Base-by-base conservation (phyloP, 2,329 filamentous ascomycete genomes). In the Simplicillium sp. region DNA sequence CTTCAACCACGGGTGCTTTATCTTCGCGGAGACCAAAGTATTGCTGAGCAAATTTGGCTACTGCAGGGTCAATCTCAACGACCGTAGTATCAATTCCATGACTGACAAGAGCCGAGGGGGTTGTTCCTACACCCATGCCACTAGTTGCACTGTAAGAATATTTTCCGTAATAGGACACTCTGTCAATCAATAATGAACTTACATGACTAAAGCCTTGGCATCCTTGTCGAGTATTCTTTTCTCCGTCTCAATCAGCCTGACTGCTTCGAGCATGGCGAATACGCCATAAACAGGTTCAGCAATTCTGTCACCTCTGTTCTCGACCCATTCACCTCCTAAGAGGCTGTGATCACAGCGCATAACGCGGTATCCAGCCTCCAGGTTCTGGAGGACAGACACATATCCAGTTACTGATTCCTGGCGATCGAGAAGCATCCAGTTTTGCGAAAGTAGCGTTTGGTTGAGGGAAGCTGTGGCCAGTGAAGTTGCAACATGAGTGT, bases 301-400 rank as follows among this genome's bases (percentile, higher is more conserved):
- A 14, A 87, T 73, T 46, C 55, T 65, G 38, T 63, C 70, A 44
- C 57, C 81, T 60, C 53, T 61, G 49, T 63, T 66, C 33, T 69
- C 69, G 11, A 82, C 73, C 90, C 90, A 98, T 61, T 96, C 85
- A 29, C 92, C 92, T 33, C 92, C 92, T 2, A 98, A 73, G 28
- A 98, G 71, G 54, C 88, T 95, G 60, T 98, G 92, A 54, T 97
- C 92, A 58, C 88, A 96, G 45, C 92, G 79, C 71, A 98, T 77
- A 13, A 89, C 78, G 2, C 88, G 77, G 61, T 86, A 96, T 1
- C 80, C 75, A 32, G 77, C 70, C 5, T 80, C 63, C 7, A 71
- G 56, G 56, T 80, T 92, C 49, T 98, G 86, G 18, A 96, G 58
- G 2, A 98, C 86, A 0, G 90, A 95, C 34, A 98, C 71, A 55